Conservation (phyloP, 2,329 filamentous ascomycete species). For the Nigrospora osmanthi region DNA sequence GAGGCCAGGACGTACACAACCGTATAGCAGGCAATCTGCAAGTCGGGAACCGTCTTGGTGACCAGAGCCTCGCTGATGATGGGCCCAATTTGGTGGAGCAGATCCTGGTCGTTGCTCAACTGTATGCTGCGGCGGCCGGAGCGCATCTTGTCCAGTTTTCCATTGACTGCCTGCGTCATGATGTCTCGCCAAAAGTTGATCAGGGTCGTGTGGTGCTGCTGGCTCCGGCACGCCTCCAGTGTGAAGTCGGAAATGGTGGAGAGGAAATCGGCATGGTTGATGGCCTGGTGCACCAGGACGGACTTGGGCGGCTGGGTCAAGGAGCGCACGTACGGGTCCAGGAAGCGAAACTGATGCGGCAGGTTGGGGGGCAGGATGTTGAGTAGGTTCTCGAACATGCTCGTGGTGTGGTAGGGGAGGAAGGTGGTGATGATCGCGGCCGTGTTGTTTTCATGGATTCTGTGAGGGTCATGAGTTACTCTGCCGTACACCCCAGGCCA, state of each 20-base stretch:
- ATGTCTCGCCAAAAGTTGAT: constrained; percentile 89
- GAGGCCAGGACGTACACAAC: constrained; percentile 77
- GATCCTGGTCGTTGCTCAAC: constrained; percentile 70
- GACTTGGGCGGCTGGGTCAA: constrained; percentile 70
- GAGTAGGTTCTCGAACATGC: constrained; percentile 76
- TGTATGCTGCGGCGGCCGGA: constrained; percentile 73
- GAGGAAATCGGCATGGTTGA: constrained; percentile 70
- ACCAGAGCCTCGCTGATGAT: constrained; percentile 71
- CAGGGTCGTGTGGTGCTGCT: constrained; percentile 68
- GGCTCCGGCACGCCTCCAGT: constrained; percentile 61
- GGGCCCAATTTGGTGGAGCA: constrained; percentile 60
- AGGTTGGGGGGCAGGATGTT: constrained; percentile 77
- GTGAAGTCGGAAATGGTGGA: constrained; percentile 71
- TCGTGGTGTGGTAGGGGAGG: constrained; percentile 82
- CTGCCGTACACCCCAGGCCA: not conserved
- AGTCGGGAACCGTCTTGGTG: constrained; percentile 66
- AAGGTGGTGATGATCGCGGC: constrained; percentile 73
- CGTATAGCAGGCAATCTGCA: constrained; percentile 88
- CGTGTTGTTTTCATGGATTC: constrained; percentile 88
- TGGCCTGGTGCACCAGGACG: constrained; percentile 75
- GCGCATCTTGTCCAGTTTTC: constrained; percentile 68
- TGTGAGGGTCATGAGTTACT: constrained; percentile 26
- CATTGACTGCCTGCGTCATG: constrained; percentile 76
- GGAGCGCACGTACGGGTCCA: constrained; percentile 78
- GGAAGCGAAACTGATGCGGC: constrained; percentile 70